A percentile compares a stretch with the other conserved stretches of the same genome.
phyloP scores from a whole-genome alignment of 257 asterid genomes.

The Salvia splendens region DNA sequence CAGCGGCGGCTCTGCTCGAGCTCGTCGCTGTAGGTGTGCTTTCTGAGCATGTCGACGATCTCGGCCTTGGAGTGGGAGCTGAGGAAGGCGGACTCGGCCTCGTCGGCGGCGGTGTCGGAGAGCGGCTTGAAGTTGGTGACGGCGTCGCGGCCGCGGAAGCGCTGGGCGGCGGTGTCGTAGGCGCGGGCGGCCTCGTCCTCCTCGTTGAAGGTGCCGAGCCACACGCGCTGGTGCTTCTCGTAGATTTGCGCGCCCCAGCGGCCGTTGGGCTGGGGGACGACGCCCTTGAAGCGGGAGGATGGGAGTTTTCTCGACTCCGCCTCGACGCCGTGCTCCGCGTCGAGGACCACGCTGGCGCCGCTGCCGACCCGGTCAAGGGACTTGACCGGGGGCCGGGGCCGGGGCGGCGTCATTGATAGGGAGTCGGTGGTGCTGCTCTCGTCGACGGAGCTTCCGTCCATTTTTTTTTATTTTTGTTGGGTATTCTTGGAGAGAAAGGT shows the following conservation, averaged over 20 bases:
- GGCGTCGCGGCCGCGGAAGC: slow-evolving; percentile 75
- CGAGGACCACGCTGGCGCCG: slow-evolving; percentile 44
- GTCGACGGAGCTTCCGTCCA: slow-evolving; percentile 53
- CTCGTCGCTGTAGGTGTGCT: slow-evolving; percentile 64
- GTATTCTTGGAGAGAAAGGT: slow-evolving; percentile 12
- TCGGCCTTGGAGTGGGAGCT: slow-evolving; percentile 55
- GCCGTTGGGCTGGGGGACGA: slow-evolving; percentile 93
- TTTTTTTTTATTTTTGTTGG: background rate
- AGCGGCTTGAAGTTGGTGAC: slow-evolving; percentile 58
- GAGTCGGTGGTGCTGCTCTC: slow-evolving; percentile 64
- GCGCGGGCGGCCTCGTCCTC: slow-evolving; percentile 65
- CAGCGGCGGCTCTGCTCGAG: slow-evolving; percentile 54
- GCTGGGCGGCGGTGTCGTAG: slow-evolving; percentile 69
- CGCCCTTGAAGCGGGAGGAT: slow-evolving; percentile 83
- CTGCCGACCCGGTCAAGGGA: slow-evolving; percentile 72
- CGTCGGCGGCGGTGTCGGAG: slow-evolving; percentile 48
- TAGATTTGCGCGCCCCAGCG: slow-evolving; percentile 95
- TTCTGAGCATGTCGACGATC: slow-evolving; percentile 69
- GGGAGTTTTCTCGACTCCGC: slow-evolving; percentile 86
- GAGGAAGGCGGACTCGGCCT: slow-evolving; percentile 44
- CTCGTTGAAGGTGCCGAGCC: slow-evolving; percentile 68
- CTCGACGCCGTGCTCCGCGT: slow-evolving; percentile 44
- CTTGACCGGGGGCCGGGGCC: slow-evolving; percentile 35
- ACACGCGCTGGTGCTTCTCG: slow-evolving; percentile 74
- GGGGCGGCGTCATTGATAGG: slow-evolving; percentile 35